These are phyloP conservation scores for Scytalidium lignicola DNA, from an alignment of 2,329 filamentous ascomycete genomes.

Conservation along the genomic window DNA sequence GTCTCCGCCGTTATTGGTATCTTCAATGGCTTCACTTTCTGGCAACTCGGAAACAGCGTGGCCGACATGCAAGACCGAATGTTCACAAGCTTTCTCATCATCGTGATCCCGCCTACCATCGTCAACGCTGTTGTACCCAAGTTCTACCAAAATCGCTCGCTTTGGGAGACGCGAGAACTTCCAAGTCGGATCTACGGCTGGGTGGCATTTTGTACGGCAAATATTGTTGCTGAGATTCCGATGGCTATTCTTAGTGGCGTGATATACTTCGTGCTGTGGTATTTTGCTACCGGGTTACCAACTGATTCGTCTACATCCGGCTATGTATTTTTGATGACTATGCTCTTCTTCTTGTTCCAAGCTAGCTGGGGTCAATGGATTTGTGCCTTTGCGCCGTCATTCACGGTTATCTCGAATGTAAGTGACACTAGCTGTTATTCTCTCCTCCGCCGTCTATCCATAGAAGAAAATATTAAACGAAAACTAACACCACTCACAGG, in stretches of 20 bases:
- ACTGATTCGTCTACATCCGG: slow-evolving; percentile 59
- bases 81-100: slow-evolving; percentile 65
- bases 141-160: slow-evolving; percentile 66
- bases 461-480: not conserved
- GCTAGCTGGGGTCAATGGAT: slow-evolving; percentile 80
- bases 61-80: slow-evolving; percentile 71
- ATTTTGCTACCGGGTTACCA: slow-evolving; percentile 68
- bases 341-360: slow-evolving; percentile 74
- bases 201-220: slow-evolving; percentile 70
- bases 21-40: slow-evolving; percentile 79
- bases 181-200: slow-evolving; percentile 73
- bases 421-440: slow-evolving; percentile 15
- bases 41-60: slow-evolving; percentile 58
- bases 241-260: slow-evolving; percentile 58
- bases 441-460: not conserved
- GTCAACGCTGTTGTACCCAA: slow-evolving; percentile 73
- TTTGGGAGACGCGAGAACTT: slow-evolving; percentile 71
- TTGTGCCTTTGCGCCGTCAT: slow-evolving; percentile 72
- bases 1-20: slow-evolving; percentile 65
- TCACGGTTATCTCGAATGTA: slow-evolving; percentile 70
- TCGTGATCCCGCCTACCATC: slow-evolving; percentile 61
- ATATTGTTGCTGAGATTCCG: slow-evolving; percentile 69
- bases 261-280: slow-evolving; percentile 72
- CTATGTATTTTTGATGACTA: slow-evolving; percentile 72
- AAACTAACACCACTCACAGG: slow-evolving; percentile 44